Evolutionary conservation across 352 stramenopile genomes (phyloP).

Genomic region (Phytophthora tentaculata): DNA sequence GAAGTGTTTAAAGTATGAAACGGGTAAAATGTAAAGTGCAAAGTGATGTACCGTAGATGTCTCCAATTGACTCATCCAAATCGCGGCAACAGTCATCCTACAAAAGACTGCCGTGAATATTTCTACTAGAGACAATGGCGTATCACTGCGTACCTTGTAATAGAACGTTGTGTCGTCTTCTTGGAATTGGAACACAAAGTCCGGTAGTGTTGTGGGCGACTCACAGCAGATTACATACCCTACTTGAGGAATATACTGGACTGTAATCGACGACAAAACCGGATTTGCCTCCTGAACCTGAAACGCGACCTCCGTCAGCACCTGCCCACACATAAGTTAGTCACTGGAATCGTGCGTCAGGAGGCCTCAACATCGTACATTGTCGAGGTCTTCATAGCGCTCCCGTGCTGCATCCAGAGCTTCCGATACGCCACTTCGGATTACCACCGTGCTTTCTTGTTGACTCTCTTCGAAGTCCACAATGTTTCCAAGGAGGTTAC

Average conservation of each 20-base stretch:
- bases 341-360: not conserved
- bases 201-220: constrained; percentile 62
- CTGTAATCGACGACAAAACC: constrained; percentile 72
- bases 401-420: constrained; percentile 67
- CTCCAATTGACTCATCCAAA: constrained; percentile 81
- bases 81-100: constrained; percentile 81
- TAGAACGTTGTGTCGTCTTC: constrained; percentile 88
- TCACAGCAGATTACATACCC: constrained; percentile 88
- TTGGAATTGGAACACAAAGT: constrained; percentile 90
- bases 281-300: constrained; percentile 82
- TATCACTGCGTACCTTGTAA: constrained; percentile 70
- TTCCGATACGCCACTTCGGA: constrained; percentile 77
- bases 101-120: not conserved
- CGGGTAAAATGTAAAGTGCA: too few species aligned
- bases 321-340: constrained; percentile 39
- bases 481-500: constrained; percentile 84
- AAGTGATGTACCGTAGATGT: constrained; percentile 69
- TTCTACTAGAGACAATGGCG: not conserved
- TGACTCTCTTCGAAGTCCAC: constrained; percentile 85
- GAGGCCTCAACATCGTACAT: constrained; percentile 41
- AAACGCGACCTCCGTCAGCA: constrained; percentile 84
- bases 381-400: constrained; percentile 86
- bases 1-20: too few species aligned
- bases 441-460: constrained; percentile 63
- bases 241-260: constrained; percentile 89